Evolutionary conservation across 305 asterid genomes (phyloP), one percentile per base, ranked within the genome.

Genomic region (Fraxinus platypoda): DNA sequence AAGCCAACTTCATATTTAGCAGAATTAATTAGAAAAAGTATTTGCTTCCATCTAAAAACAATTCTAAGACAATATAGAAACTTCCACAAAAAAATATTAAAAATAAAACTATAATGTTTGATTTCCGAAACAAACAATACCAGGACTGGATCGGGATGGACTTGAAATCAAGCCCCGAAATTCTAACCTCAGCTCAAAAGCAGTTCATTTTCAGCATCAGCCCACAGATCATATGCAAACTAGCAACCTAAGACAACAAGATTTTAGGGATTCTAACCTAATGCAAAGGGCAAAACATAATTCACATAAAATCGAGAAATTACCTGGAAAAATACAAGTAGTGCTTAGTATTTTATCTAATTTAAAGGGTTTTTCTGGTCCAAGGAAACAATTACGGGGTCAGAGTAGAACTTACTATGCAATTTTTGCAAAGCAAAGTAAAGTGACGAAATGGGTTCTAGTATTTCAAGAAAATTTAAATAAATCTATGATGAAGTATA

Each of bases 111-210:
- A 17, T 12, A 77, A 23, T 62, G 77, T 66, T 62, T 38, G 64
- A 33, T 41, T 62, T 59, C 25, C 76, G 15, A 54, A 15, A 43
- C 38, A 64, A 73, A 54, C 81, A 59, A 52, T 30, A 73, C 74
- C 66, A 64, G 75, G 66, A n/a, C 28, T 30, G 83, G 85, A 86
- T 88, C 89, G 77, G 70, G 76, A 77, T 78, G 54, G 82, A 78
- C 82, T 81, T 31, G 43, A 81, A 83, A 85, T 43, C 81, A 77
- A 75, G 77, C 68, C 37, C 70, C 26, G 25, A 34, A 74, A 74
- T n/a, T 73, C 80, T 72, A 37, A 88, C 91, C 89, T 54, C 84
- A 87, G 83, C 74, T 81, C 84, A 84, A 43, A 75, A 23, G 49
- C 80, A 72, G 75, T 83, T 79, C 72, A 62, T n/a, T 62, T 80